Base-by-base conservation (phyloP, 495 filamentous ascomycete species). In the Neurospora sp. region DNA sequence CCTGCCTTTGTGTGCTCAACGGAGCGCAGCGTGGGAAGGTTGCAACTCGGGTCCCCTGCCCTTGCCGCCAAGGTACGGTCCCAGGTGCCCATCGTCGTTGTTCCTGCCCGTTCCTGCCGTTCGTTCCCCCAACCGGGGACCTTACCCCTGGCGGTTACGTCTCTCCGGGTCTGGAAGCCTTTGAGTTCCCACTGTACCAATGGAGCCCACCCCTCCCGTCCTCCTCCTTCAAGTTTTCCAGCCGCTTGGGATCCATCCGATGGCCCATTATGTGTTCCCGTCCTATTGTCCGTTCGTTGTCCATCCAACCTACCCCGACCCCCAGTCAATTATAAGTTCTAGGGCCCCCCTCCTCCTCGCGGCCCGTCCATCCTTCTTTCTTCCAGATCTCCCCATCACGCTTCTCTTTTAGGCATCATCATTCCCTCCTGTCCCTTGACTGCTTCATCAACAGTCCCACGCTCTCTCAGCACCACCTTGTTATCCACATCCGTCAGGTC, bases 401-500 rank as follows among this genome's bases (percentile, higher is more conserved):
- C 31, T 69, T 59, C 48, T 59, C 48, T 31, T 59, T 59, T 59
- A 2, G 54, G 27, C 27, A 35, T 66, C 27, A 35, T 62, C 54
- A 66, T 73, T 76, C 46, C 59, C 72, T 74, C 75, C 75, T 31
- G 14, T 31, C 54, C 20, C 54, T 62, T 66, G 54, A 66, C 54
- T 35, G 54, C 27, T 66, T 66, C 54, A 66, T 66, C 27, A 35
- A 18, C 54, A 66, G 27, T 66, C 54, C 54, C 54, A 66, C 54
- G 54, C 54, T 66, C 54, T 35, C 54, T 37, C 54, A 66, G 54
- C 54, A 66, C 54, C 54, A 70, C 73, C 73, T 72, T 71, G 71
- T 77, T 79, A 69, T 69, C 71, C 37, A n/a, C 20, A 69, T 69
- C 71, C 39, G 71, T 44, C 73, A 41, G 81, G 82, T 82, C 77